A percentile compares a stretch with the other conserved stretches of the same genome.
Conservation (phyloP, 495 filamentous ascomycete genomes). For the Talaromyces adpressus region DNA sequence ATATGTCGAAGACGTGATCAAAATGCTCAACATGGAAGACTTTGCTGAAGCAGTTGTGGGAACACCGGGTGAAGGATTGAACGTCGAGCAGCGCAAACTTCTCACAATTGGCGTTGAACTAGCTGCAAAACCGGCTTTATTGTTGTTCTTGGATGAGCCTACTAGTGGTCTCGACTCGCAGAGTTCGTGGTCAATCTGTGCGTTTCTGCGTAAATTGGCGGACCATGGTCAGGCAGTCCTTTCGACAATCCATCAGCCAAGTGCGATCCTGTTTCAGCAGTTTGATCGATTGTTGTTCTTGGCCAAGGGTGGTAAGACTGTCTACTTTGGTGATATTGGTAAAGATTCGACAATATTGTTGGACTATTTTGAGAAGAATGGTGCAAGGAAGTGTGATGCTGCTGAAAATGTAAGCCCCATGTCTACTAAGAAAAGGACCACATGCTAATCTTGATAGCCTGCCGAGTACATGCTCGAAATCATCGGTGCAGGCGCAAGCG, state of each 20-base stretch:
- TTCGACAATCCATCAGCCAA: slow-evolving; percentile 95
- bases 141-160: slow-evolving; percentile 87
- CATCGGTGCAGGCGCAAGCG: slow-evolving; percentile 86
- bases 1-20: slow-evolving; percentile 46
- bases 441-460: slow-evolving; percentile 57
- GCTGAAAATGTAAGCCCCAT: slow-evolving; percentile 42
- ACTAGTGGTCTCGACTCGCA: slow-evolving; percentile 85
- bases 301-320: slow-evolving; percentile 70
- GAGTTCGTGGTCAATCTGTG: slow-evolving; percentile 84
- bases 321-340: slow-evolving; percentile 89
- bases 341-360: slow-evolving; percentile 66
- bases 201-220: slow-evolving; percentile 79
- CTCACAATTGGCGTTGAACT: slow-evolving; percentile 87
- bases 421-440: background rate
- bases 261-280: slow-evolving; percentile 87
- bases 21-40: slow-evolving; percentile 44
- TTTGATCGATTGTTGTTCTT: slow-evolving; percentile 89
- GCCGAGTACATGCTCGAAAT: slow-evolving; percentile 97
- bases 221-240: slow-evolving; percentile 87
- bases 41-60: slow-evolving; percentile 40
- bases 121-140: slow-evolving; percentile 77
- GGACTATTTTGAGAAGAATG: slow-evolving; percentile 75
- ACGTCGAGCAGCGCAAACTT: slow-evolving; percentile 86
- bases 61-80: slow-evolving; percentile 61
- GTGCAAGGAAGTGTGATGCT: slow-evolving; percentile 59